Conservation (phyloP, 2,329 filamentous ascomycete species). For the Eutypella sp. region DNA sequence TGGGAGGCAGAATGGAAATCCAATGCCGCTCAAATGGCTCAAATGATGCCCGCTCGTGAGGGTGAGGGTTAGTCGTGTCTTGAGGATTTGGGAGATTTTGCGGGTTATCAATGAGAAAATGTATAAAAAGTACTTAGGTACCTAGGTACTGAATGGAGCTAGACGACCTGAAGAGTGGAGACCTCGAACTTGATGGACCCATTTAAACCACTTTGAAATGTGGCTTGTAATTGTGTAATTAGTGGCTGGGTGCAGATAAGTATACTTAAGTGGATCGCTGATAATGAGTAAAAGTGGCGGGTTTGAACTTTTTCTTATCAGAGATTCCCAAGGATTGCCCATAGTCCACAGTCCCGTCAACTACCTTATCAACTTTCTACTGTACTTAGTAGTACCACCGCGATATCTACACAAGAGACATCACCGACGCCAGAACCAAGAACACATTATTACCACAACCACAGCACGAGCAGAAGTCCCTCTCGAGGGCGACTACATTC, state of each 20-base stretch:
- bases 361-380: no score
- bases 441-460: background rate
- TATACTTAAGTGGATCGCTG: background rate
- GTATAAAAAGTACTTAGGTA: no score
- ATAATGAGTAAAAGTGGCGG: background rate
- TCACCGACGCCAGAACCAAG: no score
- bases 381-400: background rate
- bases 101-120: no score
- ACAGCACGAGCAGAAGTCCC: slow-evolving; percentile 13
- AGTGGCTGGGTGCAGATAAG: background rate
- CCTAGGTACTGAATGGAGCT: no score
- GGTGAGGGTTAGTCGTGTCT: no score
- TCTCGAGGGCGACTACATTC: slow-evolving; percentile 21
- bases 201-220: background rate
- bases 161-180: no score
- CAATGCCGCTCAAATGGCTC: background rate
- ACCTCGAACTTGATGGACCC: background rate
- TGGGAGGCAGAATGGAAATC: background rate
- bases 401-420: background rate
- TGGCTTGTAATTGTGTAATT: background rate
- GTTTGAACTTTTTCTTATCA: background rate
- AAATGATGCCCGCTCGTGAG: no score
- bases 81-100: no score
- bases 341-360: no score
- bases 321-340: background rate